phyloP scores from a whole-genome alignment of 208 protist genomes.

The Acanthamoeba triangularis region DNA sequence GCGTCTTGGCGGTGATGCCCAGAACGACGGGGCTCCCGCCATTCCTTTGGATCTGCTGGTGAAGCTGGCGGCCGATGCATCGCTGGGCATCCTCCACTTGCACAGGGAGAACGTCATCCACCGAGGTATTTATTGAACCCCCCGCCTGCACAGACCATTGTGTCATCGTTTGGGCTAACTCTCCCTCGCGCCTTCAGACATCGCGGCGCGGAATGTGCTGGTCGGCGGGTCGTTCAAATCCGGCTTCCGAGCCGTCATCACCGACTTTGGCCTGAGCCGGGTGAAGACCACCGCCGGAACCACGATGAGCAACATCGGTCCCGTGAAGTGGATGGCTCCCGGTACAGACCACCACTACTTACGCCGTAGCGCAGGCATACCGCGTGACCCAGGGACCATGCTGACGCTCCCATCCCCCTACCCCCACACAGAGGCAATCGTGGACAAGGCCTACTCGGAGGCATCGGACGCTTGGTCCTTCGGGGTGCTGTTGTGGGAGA shows the following conservation, averaged over 20 bases:
- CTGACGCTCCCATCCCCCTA: no score
- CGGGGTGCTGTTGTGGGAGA: slow-evolving; percentile 73
- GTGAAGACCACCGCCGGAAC: slow-evolving; percentile 19
- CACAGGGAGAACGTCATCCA: slow-evolving; percentile 72
- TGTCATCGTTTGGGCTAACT: background rate
- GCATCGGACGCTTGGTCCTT: slow-evolving; percentile 75
- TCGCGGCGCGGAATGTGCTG: slow-evolving; percentile 73
- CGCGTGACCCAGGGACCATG: background rate
- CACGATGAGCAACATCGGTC: slow-evolving; percentile 62
- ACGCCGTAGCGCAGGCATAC: background rate
- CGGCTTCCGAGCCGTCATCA: slow-evolving; percentile 44
- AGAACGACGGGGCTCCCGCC: background rate
- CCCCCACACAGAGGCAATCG: slow-evolving; percentile 26
- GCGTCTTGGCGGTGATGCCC: background rate
- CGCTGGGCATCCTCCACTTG: slow-evolving; percentile 63
- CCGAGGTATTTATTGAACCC: slow-evolving; percentile 8
- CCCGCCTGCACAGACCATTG: background rate
- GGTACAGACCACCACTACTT: background rate
- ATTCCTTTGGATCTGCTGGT: slow-evolving; percentile 56
- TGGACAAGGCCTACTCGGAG: slow-evolving; percentile 73
- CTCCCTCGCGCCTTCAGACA: background rate
- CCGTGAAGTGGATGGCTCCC: slow-evolving; percentile 76
- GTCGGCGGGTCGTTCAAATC: slow-evolving; percentile 8
- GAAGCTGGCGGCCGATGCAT: slow-evolving; percentile 62
- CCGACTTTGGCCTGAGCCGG: slow-evolving; percentile 65